Conservation (phyloP, 2,329 filamentous ascomycete genomes). For the Colletotrichum cordylinicola region DNA sequence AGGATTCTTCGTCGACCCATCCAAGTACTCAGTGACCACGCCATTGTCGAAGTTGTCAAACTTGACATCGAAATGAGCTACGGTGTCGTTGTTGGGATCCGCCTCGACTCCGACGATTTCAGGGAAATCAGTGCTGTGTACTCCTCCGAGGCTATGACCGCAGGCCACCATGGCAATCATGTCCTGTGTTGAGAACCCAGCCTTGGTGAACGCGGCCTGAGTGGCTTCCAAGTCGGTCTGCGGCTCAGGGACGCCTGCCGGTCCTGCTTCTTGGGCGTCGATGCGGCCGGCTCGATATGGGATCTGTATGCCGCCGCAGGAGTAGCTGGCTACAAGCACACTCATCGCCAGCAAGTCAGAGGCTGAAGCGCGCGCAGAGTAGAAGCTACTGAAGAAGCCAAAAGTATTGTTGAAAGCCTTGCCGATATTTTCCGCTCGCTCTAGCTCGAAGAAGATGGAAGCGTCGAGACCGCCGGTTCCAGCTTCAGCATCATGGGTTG, state of each 20-base stretch:
- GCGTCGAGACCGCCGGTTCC: constrained; percentile 29
- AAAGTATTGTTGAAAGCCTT: constrained; percentile 30
- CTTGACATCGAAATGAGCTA: constrained; percentile 39
- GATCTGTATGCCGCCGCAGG: constrained; percentile 28
- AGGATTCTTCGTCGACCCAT: constrained; percentile 45
- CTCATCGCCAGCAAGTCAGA: constrained; percentile 31
- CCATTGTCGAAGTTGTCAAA: constrained; percentile 54
- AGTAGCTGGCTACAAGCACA: constrained; percentile 22
- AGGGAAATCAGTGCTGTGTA: constrained; percentile 48
- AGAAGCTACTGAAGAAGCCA: constrained; percentile 29
- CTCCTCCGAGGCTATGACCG: constrained; percentile 43
- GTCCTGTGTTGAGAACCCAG: constrained; percentile 35
- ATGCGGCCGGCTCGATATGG: constrained; percentile 34
- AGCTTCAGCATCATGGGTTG: constrained; percentile 25
- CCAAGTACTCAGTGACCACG: constrained; percentile 48
- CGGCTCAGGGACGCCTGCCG: constrained; percentile 36
- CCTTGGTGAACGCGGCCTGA: constrained; percentile 31
- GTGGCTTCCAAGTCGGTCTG: constrained; percentile 30
- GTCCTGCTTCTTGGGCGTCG: constrained; percentile 34
- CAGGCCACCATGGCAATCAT: constrained; percentile 43
- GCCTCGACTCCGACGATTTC: constrained; percentile 31
- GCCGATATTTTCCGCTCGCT: constrained; percentile 26
- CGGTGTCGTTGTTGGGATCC: constrained; percentile 28
- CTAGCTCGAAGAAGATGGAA: constrained; percentile 29
- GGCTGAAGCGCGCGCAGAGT: constrained; percentile 24